phyloP scores from a whole-genome alignment of 345 rosid genomes.

The Carallia brachiata region DNA sequence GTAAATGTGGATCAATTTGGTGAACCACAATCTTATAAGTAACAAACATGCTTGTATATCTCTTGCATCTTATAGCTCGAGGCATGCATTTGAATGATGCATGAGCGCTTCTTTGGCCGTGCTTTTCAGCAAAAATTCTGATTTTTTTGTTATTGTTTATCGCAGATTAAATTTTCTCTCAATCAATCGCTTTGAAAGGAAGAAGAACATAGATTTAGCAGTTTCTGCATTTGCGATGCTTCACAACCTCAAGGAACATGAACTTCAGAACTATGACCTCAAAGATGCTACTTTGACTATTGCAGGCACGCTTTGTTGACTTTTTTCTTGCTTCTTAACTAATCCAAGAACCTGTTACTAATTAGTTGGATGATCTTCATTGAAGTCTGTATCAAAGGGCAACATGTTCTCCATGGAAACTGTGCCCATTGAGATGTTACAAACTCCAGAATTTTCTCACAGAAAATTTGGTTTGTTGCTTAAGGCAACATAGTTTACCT shows the following conservation, averaged over 20 bases:
- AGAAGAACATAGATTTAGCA: slow-evolving; percentile 89
- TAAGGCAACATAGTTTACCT: background rate
- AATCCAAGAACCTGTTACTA: background rate
- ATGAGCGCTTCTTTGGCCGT: background rate
- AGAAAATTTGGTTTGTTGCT: background rate
- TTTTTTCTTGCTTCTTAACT: background rate
- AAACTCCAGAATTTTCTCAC: background rate
- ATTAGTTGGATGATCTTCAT: too few relatives aligned
- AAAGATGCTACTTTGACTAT: slow-evolving; percentile 60
- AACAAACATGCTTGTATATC: slow-evolving; percentile 37
- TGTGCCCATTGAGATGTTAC: background rate
- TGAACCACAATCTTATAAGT: slow-evolving; percentile 56
- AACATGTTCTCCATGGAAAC: too few relatives aligned
- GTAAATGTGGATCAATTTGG: slow-evolving; percentile 78
- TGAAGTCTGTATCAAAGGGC: too few relatives aligned
- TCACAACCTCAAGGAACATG: slow-evolving; percentile 37
- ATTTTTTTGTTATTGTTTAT: background rate
- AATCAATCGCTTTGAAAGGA: slow-evolving; percentile 87
- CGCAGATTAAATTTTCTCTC: slow-evolving; percentile 78
- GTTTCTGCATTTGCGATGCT: slow-evolving; percentile 81
- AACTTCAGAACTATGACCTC: slow-evolving; percentile 13
- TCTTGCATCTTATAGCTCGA: slow-evolving; percentile 26
- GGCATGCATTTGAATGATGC: slow-evolving; percentile 5
- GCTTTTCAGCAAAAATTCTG: background rate
- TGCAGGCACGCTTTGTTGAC: slow-evolving; percentile 52